Evolutionary conservation across 202 grass and related monocot species (phyloP), one percentile per base, ranked within the genome.

Genomic region (Zizania palustris): DNA sequence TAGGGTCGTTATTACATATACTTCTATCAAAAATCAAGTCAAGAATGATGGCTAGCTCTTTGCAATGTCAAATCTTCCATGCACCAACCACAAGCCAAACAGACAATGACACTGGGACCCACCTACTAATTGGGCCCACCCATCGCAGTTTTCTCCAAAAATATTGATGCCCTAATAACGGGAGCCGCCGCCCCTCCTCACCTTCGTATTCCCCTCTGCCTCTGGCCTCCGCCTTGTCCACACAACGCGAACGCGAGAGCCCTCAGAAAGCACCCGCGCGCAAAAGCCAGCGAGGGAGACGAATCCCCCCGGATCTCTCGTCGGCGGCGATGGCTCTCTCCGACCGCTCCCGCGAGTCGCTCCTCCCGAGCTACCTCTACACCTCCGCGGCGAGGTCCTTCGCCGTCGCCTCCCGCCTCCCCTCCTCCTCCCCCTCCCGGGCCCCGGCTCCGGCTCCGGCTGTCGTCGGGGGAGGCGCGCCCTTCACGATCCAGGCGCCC

Each of bases 401-500:
- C 62, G 77, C 80, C 28, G 28, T 28, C 44, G 73, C 73, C 56
- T 50, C 28, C 28, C 28, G 28, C 85, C 69, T 59, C 62, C 69
- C 84, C 68, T 62, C 58, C 75, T 55, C 85, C 7, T 14, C 58
- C 75, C 60, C 85, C 7, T 14, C 64, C 14, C 40, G 71, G 9
- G 3, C 77, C 40, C 44, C 67, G 19, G 50, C 46, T 0, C 54
- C 85, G 6, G 51, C 69, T n/a, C 46, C 74, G 62, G 73, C 49
- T 3, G 63, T 43, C 4, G 65, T 58, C 2, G 76, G 63, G 1
- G 60, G 69, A 42, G 55, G 35, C 44, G 37, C 21, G 70, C 90
- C 91, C 15, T 77, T 94, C 87, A 50, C 88, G 65, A 82, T 90
- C 70, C 82, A 92, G 77, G 82, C 95, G 1, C 95, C 95, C 45